Evolutionary conservation across 2,329 filamentous ascomycete species (phyloP), one percentile per base, ranked within the genome.

Genomic region (Diaporthe destruens): DNA sequence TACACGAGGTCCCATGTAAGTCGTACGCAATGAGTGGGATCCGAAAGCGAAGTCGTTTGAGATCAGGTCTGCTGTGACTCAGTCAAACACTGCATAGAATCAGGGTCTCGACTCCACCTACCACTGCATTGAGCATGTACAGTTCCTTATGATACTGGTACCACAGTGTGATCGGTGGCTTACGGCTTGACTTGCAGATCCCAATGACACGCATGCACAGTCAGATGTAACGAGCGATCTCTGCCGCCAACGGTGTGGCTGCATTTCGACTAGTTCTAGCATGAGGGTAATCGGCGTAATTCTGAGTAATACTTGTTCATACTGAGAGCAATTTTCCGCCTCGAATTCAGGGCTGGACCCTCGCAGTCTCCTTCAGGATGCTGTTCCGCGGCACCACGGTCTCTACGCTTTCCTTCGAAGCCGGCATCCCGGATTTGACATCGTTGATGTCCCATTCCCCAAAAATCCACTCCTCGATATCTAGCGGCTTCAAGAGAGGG

Each of bases 401-500:
- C 55, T 29, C 20, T 11, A 18, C 6, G 42, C 36, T 39, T 29
- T 55, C 59, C 29, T 29, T 51, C 25, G 23, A 6, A 4, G 6
- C 7, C 7, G 29, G 29, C 29, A 5, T 29, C 32, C 59, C 51
- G 16, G 9, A 6, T 1, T 32, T 51, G 53, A 18, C 54, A 23
- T 53, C 14, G 32, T 59, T 57, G 55, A 53, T 25, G n/a, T 69
- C 67, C 67, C 51, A 69, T 18, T 9, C 39, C 6, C 54, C 44
- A 59, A 69, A 36, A 11, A 69, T 8, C 67, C 67, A 69, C 36
- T 39, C 32, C 5, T 59, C 9, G 25, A 59, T 34, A 34, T 61
- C 55, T 8, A 69, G 23, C n/a, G 55, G 55, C 55, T 59, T 59
- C 29, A 69, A 29, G 14, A 32, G 44, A 47, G 67, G 67, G 12